phyloP scores from a whole-genome alignment of 371 early-diverging fungal genomes.

The Smittium culicis region DNA sequence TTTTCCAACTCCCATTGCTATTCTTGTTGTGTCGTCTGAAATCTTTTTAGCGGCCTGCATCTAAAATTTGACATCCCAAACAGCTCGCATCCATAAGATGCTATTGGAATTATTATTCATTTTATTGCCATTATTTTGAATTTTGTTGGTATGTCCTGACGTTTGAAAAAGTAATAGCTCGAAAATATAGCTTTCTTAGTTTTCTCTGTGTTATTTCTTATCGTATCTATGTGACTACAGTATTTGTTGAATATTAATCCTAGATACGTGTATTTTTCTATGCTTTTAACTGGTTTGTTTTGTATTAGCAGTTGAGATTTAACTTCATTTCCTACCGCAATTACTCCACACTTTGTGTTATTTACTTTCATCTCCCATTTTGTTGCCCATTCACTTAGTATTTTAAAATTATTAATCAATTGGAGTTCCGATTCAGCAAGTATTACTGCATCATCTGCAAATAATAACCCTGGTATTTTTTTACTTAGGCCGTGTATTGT shows the following conservation, averaged over 20 bases:
- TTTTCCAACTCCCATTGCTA: not conserved
- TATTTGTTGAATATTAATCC: not conserved
- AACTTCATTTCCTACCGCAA: not conserved
- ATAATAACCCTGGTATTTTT: not conserved
- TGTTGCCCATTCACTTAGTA: not conserved
- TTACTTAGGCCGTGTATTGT: not conserved
- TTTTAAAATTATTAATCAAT: not conserved
- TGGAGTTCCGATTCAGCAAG: not conserved
- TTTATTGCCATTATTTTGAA: not conserved
- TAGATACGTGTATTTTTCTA: not conserved
- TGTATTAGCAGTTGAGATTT: not conserved
- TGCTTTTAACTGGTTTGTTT: not conserved
- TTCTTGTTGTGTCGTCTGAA: not conserved
- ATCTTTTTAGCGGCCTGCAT: not conserved
- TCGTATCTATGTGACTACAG: not conserved
- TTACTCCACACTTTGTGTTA: not conserved
- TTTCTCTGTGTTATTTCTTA: not conserved
- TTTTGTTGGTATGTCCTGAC: not conserved
- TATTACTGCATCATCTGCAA: not conserved
- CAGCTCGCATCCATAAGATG: slow-evolving; percentile 1
- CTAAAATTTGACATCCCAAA: not conserved
- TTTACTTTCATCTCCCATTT: not conserved
- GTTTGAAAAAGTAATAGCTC: not conserved
- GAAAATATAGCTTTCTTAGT: not conserved
- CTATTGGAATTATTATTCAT: not conserved